A percentile compares a stretch with the other conserved stretches of the same genome.
Conservation (phyloP, 2,329 filamentous ascomycete genomes). For the Aureobasidium zeae region DNA sequence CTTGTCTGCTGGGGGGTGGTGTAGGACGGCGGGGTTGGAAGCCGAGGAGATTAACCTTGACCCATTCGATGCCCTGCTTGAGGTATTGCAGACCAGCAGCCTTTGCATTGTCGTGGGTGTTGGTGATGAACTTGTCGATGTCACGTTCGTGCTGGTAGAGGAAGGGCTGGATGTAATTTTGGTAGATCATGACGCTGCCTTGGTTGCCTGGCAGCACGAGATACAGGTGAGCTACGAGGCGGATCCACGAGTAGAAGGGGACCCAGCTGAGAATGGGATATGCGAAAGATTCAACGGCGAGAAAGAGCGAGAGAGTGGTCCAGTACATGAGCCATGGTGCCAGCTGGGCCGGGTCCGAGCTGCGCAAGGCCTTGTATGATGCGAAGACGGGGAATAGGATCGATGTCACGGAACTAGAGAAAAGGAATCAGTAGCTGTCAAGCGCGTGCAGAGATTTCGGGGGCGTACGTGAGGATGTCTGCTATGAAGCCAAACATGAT, state of each 20-base stretch:
- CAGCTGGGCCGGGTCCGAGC: conserved; percentile 76
- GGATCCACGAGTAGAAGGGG: conserved; percentile 88
- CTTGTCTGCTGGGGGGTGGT: conserved; percentile 37
- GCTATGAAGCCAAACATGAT: conserved; percentile 69
- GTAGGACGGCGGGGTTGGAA: conserved; percentile 52
- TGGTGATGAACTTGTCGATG: conserved; percentile 84
- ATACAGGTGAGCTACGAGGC: conserved; percentile 79
- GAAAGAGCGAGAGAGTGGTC: conserved; percentile 76
- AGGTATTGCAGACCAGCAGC: conserved; percentile 58
- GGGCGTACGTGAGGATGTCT: conserved; percentile 69
- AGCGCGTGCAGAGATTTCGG: too few relatives aligned
- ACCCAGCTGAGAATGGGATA: conserved; percentile 83
- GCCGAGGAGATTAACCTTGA: conserved; percentile 72
- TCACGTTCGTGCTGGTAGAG: conserved; percentile 74
- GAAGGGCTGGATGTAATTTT: conserved; percentile 77
- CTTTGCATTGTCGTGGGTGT: conserved; percentile 68
- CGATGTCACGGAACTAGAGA: conserved; percentile 75
- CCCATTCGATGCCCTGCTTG: conserved; percentile 39
- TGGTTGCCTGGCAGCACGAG: conserved; percentile 97
- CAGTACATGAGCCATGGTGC: conserved; percentile 99
- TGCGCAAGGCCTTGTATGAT: conserved; percentile 95
- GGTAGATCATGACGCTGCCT: conserved; percentile 78
- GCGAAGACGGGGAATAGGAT: conserved; percentile 94
- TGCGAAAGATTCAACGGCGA: conserved; percentile 78
- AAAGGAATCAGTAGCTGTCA: too few relatives aligned